Percentiles rank a stretch among this genome's conserved stretches.
phyloP scores from a whole-genome alignment of 129 eudicot genomes.

The Lonicera japonica region DNA sequence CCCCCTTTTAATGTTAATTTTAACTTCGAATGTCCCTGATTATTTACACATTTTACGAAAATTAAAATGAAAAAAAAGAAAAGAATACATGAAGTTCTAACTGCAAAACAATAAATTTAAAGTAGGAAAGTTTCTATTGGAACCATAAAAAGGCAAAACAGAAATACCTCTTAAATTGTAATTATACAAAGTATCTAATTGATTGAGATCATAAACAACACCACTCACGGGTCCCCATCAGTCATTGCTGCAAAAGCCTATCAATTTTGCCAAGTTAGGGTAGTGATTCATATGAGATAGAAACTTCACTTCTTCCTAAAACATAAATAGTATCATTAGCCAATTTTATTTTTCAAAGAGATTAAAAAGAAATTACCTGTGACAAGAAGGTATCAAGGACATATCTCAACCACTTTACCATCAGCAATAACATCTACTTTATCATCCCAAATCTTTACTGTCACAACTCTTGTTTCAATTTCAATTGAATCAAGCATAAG shows the following conservation, averaged over 20 bases:
- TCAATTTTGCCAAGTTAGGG: neutral
- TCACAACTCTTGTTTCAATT: neutral
- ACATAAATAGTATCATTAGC: neutral
- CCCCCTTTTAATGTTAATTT: too few species aligned
- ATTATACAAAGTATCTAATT: neutral
- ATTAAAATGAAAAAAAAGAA: too few species aligned
- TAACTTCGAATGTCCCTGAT: too few species aligned
- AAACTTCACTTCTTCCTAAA: conserved; percentile 3
- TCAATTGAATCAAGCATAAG: neutral
- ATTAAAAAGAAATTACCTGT: too few species aligned
- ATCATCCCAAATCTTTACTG: neutral
- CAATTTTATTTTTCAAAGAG: neutral
- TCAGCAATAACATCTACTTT: neutral
- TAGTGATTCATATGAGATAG: neutral
- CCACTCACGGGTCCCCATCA: neutral
- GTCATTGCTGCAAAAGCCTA: neutral
- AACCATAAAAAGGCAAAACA: neutral
- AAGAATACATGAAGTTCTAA: too few species aligned
- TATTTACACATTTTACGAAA: too few species aligned
- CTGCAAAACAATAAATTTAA: too few species aligned
- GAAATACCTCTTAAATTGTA: neutral
- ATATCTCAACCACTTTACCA: neutral
- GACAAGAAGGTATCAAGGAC: too few species aligned
- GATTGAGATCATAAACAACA: conserved; percentile 1
- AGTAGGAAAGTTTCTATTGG: too few species aligned